Evolutionary conservation across 2,329 filamentous ascomycete species (phyloP).

Genomic region (Diplodia intermedia): DNA sequence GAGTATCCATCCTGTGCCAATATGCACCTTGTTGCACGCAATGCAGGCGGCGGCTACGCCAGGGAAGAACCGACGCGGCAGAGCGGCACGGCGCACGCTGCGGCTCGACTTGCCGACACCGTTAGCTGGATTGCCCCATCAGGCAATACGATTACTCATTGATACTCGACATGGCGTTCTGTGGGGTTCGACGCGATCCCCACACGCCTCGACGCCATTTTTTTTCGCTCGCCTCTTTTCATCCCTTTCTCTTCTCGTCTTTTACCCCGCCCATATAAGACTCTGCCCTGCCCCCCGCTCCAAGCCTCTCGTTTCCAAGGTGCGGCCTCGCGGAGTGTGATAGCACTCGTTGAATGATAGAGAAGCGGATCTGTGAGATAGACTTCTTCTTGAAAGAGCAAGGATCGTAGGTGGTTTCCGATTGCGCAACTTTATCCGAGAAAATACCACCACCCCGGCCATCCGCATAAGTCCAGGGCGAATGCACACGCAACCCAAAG

Average conservation of each 20-base stretch:
- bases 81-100: conserved; percentile 9
- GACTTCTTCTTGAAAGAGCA: conserved; percentile 1
- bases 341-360: neutral
- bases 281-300: neutral
- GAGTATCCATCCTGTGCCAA: neutral
- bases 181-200: conserved; percentile 21
- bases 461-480: neutral
- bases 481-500: conserved; percentile 42
- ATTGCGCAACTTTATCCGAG: conserved; percentile 10
- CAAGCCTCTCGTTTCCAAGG: neutral
- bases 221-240: conserved; percentile 1
- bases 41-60: neutral
- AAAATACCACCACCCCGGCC: neutral
- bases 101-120: neutral
- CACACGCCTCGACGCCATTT: conserved; percentile 12
- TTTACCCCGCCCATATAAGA: conserved; percentile 15
- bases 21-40: neutral
- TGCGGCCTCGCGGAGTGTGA: neutral
- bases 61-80: conserved; percentile 4
- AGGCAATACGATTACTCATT: conserved; percentile 28
- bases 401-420: neutral
- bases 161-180: conserved; percentile 20
- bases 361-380: conserved; percentile 3
- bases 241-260: conserved; percentile 16
- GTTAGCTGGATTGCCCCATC: conserved; percentile 11